Percentiles rank a stretch among this genome's conserved stretches.
Conservation (phyloP, 1,284 basidiomycete genomes). For the Pyrrhoderma lamaoense region DNA sequence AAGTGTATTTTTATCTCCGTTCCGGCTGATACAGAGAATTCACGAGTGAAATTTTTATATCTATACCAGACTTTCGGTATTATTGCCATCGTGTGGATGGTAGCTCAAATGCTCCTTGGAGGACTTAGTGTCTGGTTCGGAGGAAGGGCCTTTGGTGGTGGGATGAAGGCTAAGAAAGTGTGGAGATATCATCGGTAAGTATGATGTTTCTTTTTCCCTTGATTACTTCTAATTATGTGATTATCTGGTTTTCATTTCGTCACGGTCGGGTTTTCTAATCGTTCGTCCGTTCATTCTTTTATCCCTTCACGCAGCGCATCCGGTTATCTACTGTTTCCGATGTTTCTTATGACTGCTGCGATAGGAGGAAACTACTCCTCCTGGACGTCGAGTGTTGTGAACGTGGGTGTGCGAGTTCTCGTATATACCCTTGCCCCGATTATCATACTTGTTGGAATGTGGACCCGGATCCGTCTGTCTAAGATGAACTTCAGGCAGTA, state of each 20-base stretch:
- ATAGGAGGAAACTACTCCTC: conserved; percentile 18
- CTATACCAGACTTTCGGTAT: conserved; percentile 18
- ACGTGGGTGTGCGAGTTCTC: conserved; percentile 15
- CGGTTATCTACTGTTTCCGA: conserved; percentile 18
- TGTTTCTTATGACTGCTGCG: conserved; percentile 17
- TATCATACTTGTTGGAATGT: conserved; percentile 15
- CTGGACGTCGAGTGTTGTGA: conserved; percentile 10
- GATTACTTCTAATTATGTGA: background rate
- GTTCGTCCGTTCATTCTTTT: too few species aligned
- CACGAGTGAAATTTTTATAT: background rate
- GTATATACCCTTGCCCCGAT: conserved; percentile 18
- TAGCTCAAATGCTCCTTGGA: conserved; percentile 14
- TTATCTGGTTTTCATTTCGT: background rate
- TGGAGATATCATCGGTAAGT: conserved; percentile 20
- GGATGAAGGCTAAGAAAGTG: conserved; percentile 18
- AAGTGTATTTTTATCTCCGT: conserved; percentile 2
- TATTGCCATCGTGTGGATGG: conserved; percentile 19
- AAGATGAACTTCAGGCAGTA: conserved; percentile 19
- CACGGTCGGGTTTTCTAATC: background rate
- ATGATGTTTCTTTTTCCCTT: background rate
- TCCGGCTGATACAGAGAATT: background rate
- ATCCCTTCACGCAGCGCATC: conserved; percentile 4
- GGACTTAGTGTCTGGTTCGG: conserved; percentile 19
- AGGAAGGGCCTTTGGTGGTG: conserved; percentile 16
- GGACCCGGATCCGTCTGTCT: conserved; percentile 14